These are phyloP conservation scores for Exophiala calicioides DNA, from an alignment of 2,329 filamentous ascomycete species.

Conservation along the genomic window DNA sequence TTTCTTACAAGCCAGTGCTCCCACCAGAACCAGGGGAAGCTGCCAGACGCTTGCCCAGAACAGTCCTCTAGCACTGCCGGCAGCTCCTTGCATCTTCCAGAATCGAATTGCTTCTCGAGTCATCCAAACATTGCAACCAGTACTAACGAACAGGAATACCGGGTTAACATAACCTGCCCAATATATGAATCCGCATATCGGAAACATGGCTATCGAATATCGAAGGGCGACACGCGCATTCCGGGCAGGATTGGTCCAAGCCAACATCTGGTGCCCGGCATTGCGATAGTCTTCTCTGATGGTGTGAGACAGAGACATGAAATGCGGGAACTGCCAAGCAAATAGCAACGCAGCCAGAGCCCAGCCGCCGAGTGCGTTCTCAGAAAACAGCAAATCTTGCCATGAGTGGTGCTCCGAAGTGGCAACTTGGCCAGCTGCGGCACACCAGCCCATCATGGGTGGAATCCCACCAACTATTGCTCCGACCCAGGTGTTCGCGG, in stretches of 20 bases:
- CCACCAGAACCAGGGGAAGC: constrained; percentile 81
- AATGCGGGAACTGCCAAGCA: constrained; percentile 97
- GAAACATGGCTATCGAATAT: constrained; percentile 83
- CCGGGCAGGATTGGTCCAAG: constrained; percentile 80
- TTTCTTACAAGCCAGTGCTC: constrained; percentile 91
- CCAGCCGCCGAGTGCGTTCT: constrained; percentile 77
- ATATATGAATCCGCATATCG: constrained; percentile 79
- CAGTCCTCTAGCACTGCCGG: constrained; percentile 76
- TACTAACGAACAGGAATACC: constrained; percentile 78
- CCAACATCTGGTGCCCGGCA: constrained; percentile 70
- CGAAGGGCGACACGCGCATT: constrained; percentile 86
- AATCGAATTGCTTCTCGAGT: constrained; percentile 76
- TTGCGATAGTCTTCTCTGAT: constrained; percentile 86
- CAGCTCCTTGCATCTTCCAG: constrained; percentile 74
- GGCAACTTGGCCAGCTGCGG: constrained; percentile 84
- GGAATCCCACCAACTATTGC: constrained; percentile 91
- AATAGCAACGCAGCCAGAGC: constrained; percentile 80
- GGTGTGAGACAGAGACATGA: constrained; percentile 87
- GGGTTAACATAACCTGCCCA: constrained; percentile 80
- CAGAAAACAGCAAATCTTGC: constrained; percentile 74
- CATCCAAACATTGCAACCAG: constrained; percentile 84
- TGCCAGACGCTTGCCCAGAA: constrained; percentile 99
- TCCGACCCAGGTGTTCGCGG: constrained; percentile 91
- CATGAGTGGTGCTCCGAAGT: constrained; percentile 70
- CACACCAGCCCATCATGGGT: constrained; percentile 96